Evolutionary conservation across 2,329 filamentous ascomycete genomes (phyloP).

Genomic region (Talaromyces sp.): DNA sequence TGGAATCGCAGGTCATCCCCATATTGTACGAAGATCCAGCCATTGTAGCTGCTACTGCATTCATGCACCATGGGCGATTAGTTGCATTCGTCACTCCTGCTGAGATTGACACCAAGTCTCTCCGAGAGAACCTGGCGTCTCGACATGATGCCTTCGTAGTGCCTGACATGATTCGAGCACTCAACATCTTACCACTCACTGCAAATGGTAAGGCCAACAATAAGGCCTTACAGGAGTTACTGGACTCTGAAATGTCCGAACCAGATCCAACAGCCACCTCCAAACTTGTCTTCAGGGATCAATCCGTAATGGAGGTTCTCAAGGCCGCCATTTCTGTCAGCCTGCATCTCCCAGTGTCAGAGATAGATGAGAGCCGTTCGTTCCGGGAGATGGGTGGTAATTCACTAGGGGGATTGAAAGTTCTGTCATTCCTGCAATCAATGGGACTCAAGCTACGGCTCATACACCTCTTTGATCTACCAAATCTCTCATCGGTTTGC

Average conservation of each 20-base stretch:
- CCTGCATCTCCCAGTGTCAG: not conserved
- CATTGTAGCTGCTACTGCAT: not conserved
- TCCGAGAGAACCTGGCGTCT: not conserved
- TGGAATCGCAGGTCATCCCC: slow-evolving; percentile 32
- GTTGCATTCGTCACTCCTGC: not conserved
- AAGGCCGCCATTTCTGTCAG: too few species aligned
- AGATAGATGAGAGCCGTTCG: not conserved
- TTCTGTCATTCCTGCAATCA: not conserved
- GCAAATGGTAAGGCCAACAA: slow-evolving; percentile 2
- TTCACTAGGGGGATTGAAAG: not conserved
- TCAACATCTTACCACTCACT: not conserved
- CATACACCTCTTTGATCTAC: not conserved
- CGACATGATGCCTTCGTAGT: not conserved
- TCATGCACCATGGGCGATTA: not conserved
- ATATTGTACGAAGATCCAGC: slow-evolving; percentile 19
- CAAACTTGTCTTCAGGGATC: too few species aligned
- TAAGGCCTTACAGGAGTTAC: not conserved
- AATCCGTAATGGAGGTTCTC: too few species aligned
- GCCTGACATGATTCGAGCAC: not conserved
- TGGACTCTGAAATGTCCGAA: too few species aligned
- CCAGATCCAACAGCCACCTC: too few species aligned
- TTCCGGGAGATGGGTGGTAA: not conserved
- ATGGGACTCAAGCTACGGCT: not conserved
- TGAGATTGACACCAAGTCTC: not conserved
- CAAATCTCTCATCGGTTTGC: too few species aligned